Evolutionary conservation across 2,329 filamentous ascomycete genomes (phyloP), one percentile per base, ranked within the genome.

Genomic region (Pseudomassariella vexata): DNA sequence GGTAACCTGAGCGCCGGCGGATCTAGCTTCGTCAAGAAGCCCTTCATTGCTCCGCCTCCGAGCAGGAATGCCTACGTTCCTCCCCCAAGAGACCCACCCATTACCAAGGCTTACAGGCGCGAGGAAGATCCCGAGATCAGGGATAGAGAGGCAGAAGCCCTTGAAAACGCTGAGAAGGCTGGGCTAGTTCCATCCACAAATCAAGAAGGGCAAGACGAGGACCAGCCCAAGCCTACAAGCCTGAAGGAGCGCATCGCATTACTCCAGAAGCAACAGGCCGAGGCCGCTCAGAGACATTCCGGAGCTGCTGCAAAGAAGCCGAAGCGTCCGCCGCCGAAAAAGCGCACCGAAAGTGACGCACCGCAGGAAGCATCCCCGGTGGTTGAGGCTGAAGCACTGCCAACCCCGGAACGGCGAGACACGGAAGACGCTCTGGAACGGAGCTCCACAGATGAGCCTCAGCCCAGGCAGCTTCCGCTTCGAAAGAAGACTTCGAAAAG

Each of bases 161-260:
- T 70, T 31, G 79, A 83, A 37, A 74, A 70, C 44, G 80, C 82
- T 6, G 82, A 85, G 47, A 78, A 65, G 42, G 79, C 79, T n/a
- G 81, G 80, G 1, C 62, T 85, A 21, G 60, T 68, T 20, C 53
- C 66, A 11, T 52, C 57, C 28, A 49, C 55, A 30, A 32, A 60
- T 12, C 59, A 69, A 6, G 68, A 65, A 30, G 60, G 67, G 4
- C 68, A 64, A 15, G 76, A 66, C 5, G 86, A 92, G 34, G 85
- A 94, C 25, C 79, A 85, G 48, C 89, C 90, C 1, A 95, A 96
- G 60, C 87, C 89, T 16, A 85, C 87, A 35, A 95, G 85, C 46
- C 59, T 98, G 40, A 98, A 96, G 60, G 92, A 98, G 57, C 77
- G 92, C 40, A 95, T 98, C 62, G 92, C 92, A 18, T 66, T 95